Evolutionary conservation across 1,284 basidiomycete genomes (phyloP).

Genomic region (Blastosporella zonata): DNA sequence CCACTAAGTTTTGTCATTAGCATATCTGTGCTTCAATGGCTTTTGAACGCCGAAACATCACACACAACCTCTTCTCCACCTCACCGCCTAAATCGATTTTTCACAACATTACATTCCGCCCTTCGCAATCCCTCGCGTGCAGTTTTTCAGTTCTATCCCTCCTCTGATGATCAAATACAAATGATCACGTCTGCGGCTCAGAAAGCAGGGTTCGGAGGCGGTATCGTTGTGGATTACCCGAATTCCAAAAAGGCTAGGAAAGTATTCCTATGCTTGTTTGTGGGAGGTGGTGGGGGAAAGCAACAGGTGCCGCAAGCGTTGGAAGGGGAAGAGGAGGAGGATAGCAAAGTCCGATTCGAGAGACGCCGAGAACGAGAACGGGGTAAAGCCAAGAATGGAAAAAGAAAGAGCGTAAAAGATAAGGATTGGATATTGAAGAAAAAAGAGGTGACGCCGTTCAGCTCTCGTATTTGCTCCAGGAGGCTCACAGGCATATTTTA

Average conservation of each 20-base stretch:
- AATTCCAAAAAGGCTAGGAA: slow-evolving; percentile 94
- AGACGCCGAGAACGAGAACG: slow-evolving; percentile 61
- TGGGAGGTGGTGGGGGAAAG: slow-evolving; percentile 67
- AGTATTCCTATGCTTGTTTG: slow-evolving; percentile 87
- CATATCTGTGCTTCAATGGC: slow-evolving; percentile 98
- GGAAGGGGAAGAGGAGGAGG: slow-evolving; percentile 62
- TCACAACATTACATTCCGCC: slow-evolving; percentile 92
- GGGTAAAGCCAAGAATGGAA: slow-evolving; percentile 51
- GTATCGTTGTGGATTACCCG: slow-evolving; percentile 95
- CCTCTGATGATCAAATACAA: slow-evolving; percentile 92
- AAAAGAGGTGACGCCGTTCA: slow-evolving; percentile 60
- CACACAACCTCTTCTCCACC: slow-evolving; percentile 90
- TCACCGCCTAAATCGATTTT: slow-evolving; percentile 89
- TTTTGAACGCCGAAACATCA: slow-evolving; percentile 94
- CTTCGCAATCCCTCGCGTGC: slow-evolving; percentile 92
- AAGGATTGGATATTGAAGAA: slow-evolving; percentile 83
- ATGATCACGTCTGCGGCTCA: slow-evolving; percentile 94
- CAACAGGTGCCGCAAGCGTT: slow-evolving; percentile 73
- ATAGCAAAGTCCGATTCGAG: slow-evolving; percentile 60
- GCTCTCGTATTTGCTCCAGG: slow-evolving; percentile 3
- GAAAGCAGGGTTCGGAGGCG: slow-evolving; percentile 95
- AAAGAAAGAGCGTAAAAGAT: slow-evolving; percentile 65
- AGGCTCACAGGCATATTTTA: slow-evolving; percentile 27
- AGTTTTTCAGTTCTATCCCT: slow-evolving; percentile 95
- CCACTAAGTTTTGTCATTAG: slow-evolving; percentile 39